Base-by-base conservation (phyloP, 2,329 filamentous ascomycete genomes). In the Fusarium denticulatum region DNA sequence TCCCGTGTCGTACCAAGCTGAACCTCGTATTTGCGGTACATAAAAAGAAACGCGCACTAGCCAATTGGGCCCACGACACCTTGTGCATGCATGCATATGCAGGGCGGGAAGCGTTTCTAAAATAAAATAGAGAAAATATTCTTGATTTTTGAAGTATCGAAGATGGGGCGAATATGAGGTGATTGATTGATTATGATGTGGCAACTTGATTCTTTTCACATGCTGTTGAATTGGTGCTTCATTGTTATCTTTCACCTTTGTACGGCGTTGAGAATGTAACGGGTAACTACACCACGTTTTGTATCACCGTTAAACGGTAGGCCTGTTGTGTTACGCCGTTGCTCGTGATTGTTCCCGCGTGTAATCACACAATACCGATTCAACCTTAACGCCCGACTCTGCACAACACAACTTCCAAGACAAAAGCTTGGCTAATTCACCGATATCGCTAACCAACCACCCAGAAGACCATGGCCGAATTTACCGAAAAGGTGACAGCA, bases 21-120 rank as follows among this genome's bases (percentile, higher is more conserved):
- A 68, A 59, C 40, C 71, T 76, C 73, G 73, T 76, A 72, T 76
- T 53, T 40, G 10, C 42, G 42, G n/a, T 34, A 47, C 56, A 60
- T 20, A 36, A 53, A 67, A 40, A 67, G 39, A n/a, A 34, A 36
- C 28, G 42, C 16, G 46, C 37, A 47, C 50, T 49, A 69, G 61
- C 50, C 37, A 10, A 65, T 42, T 24, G 42, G 42, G 53, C 55
- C 39, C 46, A 65, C 52, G 32, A 39, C 39, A 13, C 24, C 45
- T 47, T 47, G 24, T 20, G 26, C 26, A 15, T 47, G 42, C 22
- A 24, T 47, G 26, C 43, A 52, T 52, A 57, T 74, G 64, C 34
- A 57, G 30, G 45, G 45, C 49, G 59, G 60, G 59, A 56, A 20
- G 22, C 3, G 24, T 24, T 64, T 65, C 63, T 42, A 56, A 37